A percentile compares a stretch with the other conserved stretches of the same genome.
phyloP scores from a whole-genome alignment of 768 basidiomycete genomes.

The button mushroom (Agaricus bisporus) region DNA sequence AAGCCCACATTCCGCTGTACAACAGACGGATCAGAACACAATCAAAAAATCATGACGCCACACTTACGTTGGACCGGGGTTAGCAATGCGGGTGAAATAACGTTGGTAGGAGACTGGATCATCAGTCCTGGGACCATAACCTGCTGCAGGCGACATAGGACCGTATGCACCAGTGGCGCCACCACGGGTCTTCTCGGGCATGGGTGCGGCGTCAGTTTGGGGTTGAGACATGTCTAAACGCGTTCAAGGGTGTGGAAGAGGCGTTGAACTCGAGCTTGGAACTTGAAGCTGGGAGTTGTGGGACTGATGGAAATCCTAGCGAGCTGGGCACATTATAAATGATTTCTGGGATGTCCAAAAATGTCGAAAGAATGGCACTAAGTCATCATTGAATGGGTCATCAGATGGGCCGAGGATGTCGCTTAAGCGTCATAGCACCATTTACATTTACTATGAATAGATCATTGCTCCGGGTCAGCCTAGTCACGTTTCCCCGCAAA shows the following conservation, averaged over 20 bases:
- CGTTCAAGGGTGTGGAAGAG: not conserved
- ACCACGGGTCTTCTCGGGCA: conserved; percentile 9
- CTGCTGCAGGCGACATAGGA: conserved; percentile 10
- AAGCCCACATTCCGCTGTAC: conserved; percentile 47
- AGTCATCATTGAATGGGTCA: too few relatives aligned
- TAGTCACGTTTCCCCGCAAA: too few relatives aligned
- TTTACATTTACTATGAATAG: too few relatives aligned
- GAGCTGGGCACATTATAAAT: not conserved
- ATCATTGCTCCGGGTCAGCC: too few relatives aligned
- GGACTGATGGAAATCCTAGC: too few relatives aligned
- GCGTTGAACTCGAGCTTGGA: not conserved
- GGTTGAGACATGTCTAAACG: not conserved
- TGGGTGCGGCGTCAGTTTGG: conserved; percentile 2
- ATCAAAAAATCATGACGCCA: not conserved
- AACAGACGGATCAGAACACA: not conserved
- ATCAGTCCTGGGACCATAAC: conserved; percentile 11
- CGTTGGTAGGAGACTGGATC: conserved; percentile 14
- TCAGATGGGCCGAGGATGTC: not conserved
- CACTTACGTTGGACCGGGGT: conserved; percentile 12
- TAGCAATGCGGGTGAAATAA: conserved; percentile 12
- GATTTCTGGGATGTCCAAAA: not conserved
- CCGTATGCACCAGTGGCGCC: conserved; percentile 6
- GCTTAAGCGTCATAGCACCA: too few relatives aligned
- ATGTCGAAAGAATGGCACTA: not conserved
- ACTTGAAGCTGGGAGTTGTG: not conserved